Conservation (phyloP, 1,284 basidiomycete species). For the Ganoderma boninense region DNA sequence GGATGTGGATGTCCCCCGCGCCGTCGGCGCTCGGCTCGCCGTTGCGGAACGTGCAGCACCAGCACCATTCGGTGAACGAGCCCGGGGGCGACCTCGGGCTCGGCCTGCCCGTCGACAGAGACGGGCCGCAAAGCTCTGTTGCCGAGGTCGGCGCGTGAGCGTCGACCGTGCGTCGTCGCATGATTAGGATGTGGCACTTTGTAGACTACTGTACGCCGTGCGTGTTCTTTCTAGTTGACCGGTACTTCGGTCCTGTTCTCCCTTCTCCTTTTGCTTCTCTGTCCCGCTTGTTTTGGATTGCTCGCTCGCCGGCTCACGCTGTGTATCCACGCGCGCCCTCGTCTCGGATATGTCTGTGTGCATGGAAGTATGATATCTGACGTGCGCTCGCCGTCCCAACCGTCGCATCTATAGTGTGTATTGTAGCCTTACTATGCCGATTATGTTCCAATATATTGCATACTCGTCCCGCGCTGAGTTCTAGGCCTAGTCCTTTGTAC, state of each 20-base stretch:
- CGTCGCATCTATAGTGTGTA: constrained; percentile 19
- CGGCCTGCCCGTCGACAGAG: constrained; percentile 21
- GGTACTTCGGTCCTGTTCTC: background rate
- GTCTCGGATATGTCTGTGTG: background rate
- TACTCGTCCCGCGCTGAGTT: background rate
- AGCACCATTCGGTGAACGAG: constrained; percentile 13
- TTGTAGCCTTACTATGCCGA: constrained; percentile 13
- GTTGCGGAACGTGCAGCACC: constrained; percentile 29
- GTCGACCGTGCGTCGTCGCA: background rate
- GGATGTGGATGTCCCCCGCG: constrained; percentile 47
- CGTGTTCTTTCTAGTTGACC: background rate
- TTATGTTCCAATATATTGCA: background rate
- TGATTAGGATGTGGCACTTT: background rate
- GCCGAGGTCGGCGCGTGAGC: constrained; percentile 15
- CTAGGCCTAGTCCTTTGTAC: background rate
- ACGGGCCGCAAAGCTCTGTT: constrained; percentile 6
- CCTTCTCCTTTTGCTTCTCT: background rate
- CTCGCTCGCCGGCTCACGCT: background rate
- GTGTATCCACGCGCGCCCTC: background rate
- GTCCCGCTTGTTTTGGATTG: background rate
- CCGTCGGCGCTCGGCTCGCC: constrained; percentile 49
- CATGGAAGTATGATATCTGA: constrained; percentile 12
- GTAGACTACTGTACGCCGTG: constrained; percentile 16
- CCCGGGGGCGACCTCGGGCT: constrained; percentile 34
- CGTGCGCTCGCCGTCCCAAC: constrained; percentile 10